Conservation (phyloP, 1,284 basidiomycete species). For the Fomitopsis pinicola region DNA sequence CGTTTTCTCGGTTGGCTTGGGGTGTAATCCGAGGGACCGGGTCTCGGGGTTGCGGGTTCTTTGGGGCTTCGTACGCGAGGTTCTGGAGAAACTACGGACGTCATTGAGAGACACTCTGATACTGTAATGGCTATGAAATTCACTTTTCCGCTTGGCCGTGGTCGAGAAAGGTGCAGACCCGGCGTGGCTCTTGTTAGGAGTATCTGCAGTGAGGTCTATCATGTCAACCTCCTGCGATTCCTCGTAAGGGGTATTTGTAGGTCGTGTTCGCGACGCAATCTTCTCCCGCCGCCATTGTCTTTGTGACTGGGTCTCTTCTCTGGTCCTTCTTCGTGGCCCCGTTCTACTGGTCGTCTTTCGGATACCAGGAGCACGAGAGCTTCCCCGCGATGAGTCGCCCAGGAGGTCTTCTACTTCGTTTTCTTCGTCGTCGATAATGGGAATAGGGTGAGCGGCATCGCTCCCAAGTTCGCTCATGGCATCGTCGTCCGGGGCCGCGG, state of each 20-base stretch:
- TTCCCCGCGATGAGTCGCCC: constrained; percentile 31
- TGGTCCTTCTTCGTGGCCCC: neutral
- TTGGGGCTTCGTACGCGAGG: neutral
- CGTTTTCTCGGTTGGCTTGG: constrained; percentile 8
- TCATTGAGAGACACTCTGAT: neutral
- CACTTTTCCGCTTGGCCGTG: constrained; percentile 18
- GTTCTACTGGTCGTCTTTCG: neutral
- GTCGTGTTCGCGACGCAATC: neutral
- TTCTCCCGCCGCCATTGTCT: neutral
- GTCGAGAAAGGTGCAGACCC: neutral
- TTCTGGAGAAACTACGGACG: neutral
- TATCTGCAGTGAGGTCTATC: constrained; percentile 13
- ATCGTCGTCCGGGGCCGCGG: constrained; percentile 9
- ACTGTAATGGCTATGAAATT: neutral
- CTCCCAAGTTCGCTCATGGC: constrained; percentile 5
- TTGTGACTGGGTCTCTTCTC: neutral
- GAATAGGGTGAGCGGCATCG: constrained; percentile 9
- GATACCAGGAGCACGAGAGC: neutral
- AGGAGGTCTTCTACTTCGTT: constrained; percentile 54
- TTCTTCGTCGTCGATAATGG: constrained; percentile 37
- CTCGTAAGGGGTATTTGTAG: neutral
- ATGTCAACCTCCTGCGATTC: constrained; percentile 8
- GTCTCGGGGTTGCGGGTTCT: neutral
- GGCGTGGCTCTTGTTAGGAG: neutral
- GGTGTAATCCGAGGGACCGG: neutral